Percentiles rank a stretch among this genome's conserved stretches.
Evolutionary conservation across 768 basidiomycete genomes (phyloP).

Genomic region (Fomitopsis serialis): DNA sequence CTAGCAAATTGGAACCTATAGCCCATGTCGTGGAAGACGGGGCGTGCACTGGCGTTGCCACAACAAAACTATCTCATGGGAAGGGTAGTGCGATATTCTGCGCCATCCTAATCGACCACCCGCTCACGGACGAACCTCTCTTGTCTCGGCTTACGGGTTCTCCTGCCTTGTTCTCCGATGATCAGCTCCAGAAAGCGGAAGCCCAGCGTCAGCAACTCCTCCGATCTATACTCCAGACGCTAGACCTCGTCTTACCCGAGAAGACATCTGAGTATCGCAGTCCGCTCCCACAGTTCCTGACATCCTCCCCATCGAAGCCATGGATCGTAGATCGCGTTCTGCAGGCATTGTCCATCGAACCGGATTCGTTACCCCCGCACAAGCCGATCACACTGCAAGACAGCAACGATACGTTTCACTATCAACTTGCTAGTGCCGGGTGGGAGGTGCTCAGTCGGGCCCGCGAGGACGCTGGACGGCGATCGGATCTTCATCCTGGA

Average conservation of each 20-base stretch:
- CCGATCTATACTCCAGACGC: constrained; percentile 26
- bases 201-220: constrained; percentile 20
- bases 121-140: constrained; percentile 35
- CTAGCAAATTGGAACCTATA: too few relatives aligned
- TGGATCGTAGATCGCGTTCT: constrained; percentile 35
- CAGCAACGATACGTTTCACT: constrained; percentile 63
- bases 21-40: too few relatives aligned
- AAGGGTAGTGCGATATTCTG: constrained; percentile 39
- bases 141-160: constrained; percentile 11
- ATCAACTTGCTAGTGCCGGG: constrained; percentile 38
- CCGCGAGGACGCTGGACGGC: constrained; percentile 9
- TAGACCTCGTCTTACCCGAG: constrained; percentile 39
- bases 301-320: constrained; percentile 27
- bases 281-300: constrained; percentile 27
- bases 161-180: background rate
- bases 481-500: constrained; percentile 32
- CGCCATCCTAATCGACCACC: constrained; percentile 54
- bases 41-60: background rate
- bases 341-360: constrained; percentile 26
- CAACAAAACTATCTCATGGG: constrained; percentile 3
- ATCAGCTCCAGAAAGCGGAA: constrained; percentile 15
- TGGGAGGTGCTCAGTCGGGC: constrained; percentile 24
- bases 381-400: constrained; percentile 47
- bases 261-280: constrained; percentile 6
- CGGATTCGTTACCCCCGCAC: constrained; percentile 4